These are phyloP conservation scores for Phytopythium litorale DNA, from an alignment of 352 stramenopile genomes.

Conservation along the genomic window DNA sequence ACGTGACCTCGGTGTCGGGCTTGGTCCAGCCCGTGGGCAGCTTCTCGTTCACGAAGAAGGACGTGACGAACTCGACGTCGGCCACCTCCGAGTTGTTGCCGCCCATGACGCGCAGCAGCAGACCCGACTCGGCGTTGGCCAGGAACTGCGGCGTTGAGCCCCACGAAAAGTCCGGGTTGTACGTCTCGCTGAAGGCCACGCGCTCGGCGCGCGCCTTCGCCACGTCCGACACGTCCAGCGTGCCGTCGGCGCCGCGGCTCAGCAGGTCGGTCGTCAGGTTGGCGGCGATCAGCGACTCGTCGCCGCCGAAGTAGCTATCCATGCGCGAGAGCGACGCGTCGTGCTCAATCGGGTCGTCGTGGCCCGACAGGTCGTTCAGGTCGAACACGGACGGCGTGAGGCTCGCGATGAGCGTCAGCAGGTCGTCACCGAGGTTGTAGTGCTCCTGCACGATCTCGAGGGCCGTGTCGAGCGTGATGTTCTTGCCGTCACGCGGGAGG, in stretches of 20 bases:
- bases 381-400: conserved; percentile 18
- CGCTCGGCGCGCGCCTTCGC: conserved; percentile 11
- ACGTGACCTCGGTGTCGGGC: conserved; percentile 12
- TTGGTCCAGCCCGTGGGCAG: conserved; percentile 21
- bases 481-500: conserved; percentile 42
- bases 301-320: conserved; percentile 19
- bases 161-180: conserved; percentile 18
- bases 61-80: conserved; percentile 12
- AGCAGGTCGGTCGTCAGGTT: conserved; percentile 13
- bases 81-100: conserved; percentile 18
- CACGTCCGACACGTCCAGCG: conserved; percentile 11
- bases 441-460: conserved; percentile 3
- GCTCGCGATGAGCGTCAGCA: conserved; percentile 13
- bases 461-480: conserved; percentile 16
- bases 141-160: conserved; percentile 15
- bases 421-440: conserved; percentile 11
- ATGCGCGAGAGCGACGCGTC: conserved; percentile 19
- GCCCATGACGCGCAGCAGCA: conserved; percentile 23
- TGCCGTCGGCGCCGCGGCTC: conserved; percentile 10
- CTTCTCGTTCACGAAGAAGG: conserved; percentile 22
- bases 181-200: conserved; percentile 10
- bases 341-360: conserved; percentile 19
- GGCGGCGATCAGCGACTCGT: conserved; percentile 18
- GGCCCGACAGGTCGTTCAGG: conserved; percentile 21
- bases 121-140: conserved; percentile 16